A percentile compares a stretch with the other conserved stretches of the same genome.
phyloP scores from a whole-genome alignment of 768 basidiomycete genomes.

The Scleroderma bovista region DNA sequence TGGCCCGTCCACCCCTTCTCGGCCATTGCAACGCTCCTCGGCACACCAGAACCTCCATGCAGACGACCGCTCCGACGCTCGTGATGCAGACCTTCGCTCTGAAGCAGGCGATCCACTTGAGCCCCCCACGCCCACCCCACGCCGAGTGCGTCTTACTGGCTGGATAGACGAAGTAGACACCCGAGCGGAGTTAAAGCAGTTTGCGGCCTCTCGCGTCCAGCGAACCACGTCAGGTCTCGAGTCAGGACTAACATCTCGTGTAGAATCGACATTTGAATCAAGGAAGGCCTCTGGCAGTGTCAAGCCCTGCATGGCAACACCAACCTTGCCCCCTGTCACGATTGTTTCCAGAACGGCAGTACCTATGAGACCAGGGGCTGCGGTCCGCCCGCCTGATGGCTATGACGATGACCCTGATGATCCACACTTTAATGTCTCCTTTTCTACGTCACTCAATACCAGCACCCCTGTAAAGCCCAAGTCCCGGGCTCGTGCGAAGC shows the following conservation, averaged over 20 bases:
- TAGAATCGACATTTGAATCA: constrained; percentile 1
- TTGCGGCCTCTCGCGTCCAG: constrained; percentile 31
- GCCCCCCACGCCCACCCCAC: constrained; percentile 17
- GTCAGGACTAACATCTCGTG: no score
- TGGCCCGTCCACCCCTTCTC: constrained; percentile 1
- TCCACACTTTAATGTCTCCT: constrained; percentile 19
- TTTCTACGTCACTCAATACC: constrained; percentile 19
- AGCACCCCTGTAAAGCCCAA: constrained; percentile 25
- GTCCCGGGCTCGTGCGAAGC: not conserved
- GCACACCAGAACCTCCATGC: not conserved
- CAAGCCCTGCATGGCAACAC: not conserved
- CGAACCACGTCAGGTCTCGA: not conserved
- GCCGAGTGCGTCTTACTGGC: constrained; percentile 43
- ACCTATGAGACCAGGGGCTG: not conserved
- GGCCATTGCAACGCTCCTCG: not conserved
- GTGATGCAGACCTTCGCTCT: not conserved
- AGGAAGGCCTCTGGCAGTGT: not conserved
- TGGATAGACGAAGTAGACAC: constrained; percentile 53
- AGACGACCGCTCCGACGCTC: not conserved
- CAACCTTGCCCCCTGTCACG: not conserved
- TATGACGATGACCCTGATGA: constrained; percentile 8
- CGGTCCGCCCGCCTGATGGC: not conserved
- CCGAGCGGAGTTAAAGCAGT: constrained; percentile 45
- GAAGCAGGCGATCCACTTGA: constrained; percentile 3
- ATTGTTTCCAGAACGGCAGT: not conserved